Percentiles rank a stretch among this genome's conserved stretches.
These are phyloP conservation scores for Arthrobotrys iridis DNA, from an alignment of 2,329 filamentous ascomycete genomes.

Conservation along the genomic window DNA sequence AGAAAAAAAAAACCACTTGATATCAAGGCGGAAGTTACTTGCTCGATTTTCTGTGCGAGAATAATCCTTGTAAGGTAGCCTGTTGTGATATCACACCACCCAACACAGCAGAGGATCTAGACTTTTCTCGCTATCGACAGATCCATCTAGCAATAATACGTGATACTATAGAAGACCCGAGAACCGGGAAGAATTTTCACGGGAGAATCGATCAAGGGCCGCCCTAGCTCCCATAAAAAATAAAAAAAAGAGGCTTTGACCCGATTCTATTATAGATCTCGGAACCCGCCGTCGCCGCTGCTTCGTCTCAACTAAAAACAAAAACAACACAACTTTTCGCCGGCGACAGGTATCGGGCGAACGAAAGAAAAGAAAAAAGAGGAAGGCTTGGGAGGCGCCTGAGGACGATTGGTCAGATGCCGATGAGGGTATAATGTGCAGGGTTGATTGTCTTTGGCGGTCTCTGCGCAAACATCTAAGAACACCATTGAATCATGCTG, in stretches of 20 bases:
- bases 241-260: neutral
- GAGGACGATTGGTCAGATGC: neutral
- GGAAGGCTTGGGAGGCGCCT: neutral
- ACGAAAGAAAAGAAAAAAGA: neutral
- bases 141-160: conserved; percentile 23
- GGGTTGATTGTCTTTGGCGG: conserved; percentile 18
- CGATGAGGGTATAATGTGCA: conserved; percentile 18
- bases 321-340: conserved; percentile 21
- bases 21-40: conserved; percentile 7
- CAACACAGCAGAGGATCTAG: conserved; percentile 39
- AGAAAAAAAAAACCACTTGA: conserved; percentile 4
- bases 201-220: conserved; percentile 26
- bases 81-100: conserved; percentile 40
- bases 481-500: neutral
- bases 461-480: neutral
- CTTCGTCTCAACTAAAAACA: neutral
- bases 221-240: conserved; percentile 13
- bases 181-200: conserved; percentile 44
- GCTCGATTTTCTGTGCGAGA: neutral
- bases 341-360: neutral
- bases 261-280: neutral
- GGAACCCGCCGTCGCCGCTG: conserved; percentile 44
- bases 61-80: neutral
- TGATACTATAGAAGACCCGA: conserved; percentile 34
- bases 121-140: conserved; percentile 23